Evolutionary conservation across 169 alveolate species (phyloP).

Genomic region (Perkinsus olseni): DNA sequence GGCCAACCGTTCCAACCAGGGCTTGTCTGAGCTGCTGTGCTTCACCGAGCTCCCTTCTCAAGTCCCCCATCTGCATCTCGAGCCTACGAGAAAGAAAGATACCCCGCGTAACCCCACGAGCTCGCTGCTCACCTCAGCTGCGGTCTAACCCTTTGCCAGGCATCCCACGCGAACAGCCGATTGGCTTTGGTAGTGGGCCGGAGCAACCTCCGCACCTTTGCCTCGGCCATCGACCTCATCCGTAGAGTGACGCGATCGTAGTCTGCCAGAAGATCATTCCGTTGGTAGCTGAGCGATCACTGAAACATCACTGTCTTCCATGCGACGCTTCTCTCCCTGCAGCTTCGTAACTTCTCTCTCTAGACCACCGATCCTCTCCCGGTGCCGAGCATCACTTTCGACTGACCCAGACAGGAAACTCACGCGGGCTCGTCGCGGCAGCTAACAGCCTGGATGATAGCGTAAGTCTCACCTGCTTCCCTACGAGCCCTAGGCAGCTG

Average conservation of each 20-base stretch:
- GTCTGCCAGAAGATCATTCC: neutral
- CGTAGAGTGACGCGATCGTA: neutral
- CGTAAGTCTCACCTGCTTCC: neutral
- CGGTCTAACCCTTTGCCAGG: neutral
- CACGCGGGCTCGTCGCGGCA: too few species aligned
- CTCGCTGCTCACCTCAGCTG: neutral
- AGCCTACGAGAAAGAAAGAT: neutral
- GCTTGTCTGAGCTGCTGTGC: neutral
- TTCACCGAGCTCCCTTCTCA: neutral
- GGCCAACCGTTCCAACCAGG: neutral
- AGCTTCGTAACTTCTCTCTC: neutral
- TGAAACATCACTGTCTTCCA: neutral
- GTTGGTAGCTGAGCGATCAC: too few species aligned
- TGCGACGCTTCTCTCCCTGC: neutral
- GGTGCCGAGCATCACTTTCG: neutral
- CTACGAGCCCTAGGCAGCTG: neutral
- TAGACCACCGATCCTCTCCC: neutral
- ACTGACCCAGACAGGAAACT: neutral
- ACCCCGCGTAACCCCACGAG: neutral
- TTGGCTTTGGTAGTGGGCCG: neutral
- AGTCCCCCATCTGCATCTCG: neutral
- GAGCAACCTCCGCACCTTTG: neutral
- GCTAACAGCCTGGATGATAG: too few species aligned
- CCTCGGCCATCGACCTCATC: neutral
- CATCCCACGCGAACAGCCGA: neutral